These are phyloP conservation scores for Seiridium cupressi DNA, from an alignment of 2,329 filamentous ascomycete genomes.

Conservation along the genomic window DNA sequence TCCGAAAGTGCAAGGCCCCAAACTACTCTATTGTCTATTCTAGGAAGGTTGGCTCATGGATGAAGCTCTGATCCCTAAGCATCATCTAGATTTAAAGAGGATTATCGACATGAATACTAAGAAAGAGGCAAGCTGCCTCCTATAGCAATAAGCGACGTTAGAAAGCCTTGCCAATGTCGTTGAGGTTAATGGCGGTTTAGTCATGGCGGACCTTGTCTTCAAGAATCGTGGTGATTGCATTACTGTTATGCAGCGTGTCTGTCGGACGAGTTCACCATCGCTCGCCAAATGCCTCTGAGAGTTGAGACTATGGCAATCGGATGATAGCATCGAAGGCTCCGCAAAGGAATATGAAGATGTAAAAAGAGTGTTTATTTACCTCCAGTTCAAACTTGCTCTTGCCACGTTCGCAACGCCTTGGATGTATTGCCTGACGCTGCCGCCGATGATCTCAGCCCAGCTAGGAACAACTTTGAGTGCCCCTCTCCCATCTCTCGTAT, in stretches of 20 bases:
- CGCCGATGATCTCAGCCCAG: constrained; percentile 9
- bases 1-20: too few species aligned
- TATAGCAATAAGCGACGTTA: too few species aligned
- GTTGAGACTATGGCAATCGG: background rate
- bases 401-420: constrained; percentile 9
- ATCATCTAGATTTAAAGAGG: too few species aligned
- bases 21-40: too few species aligned
- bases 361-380: constrained; percentile 1
- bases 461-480: constrained; percentile 6
- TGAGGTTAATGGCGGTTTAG: too few species aligned
- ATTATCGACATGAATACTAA: too few species aligned
- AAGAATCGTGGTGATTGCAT: too few species aligned
- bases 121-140: too few species aligned
- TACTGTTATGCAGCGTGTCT: background rate
- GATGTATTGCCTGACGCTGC: constrained; percentile 7
- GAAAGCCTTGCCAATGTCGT: too few species aligned
- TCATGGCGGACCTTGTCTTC: too few species aligned
- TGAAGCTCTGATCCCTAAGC: too few species aligned
- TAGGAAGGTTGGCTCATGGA: too few species aligned
- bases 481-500: constrained; percentile 10
- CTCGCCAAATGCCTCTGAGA: background rate
- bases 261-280: background rate
- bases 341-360: background rate
- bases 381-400: constrained; percentile 14
- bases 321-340: background rate